A percentile compares a stretch with the other conserved stretches of the same genome.
phyloP scores from a whole-genome alignment of 768 basidiomycete species.

The Lentinula lateritia region DNA sequence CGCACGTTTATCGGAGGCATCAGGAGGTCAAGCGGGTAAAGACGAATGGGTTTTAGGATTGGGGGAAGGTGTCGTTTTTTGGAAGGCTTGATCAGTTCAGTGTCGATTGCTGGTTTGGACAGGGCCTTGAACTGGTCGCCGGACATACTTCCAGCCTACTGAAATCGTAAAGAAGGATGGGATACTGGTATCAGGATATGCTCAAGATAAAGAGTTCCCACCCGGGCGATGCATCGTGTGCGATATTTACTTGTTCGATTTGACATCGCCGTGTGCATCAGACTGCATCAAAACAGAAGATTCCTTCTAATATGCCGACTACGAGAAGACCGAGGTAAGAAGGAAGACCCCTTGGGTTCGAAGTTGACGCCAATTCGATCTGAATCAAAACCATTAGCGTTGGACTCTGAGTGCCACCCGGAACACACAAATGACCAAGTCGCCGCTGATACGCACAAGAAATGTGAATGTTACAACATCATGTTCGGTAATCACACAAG shows the following conservation, averaged over 20 bases:
- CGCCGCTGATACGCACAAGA: no score
- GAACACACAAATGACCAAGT: no score
- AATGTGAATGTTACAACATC: no score
- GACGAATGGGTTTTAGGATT: neutral
- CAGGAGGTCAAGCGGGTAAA: neutral
- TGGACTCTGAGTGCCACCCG: neutral
- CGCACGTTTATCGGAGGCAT: conserved; percentile 1
- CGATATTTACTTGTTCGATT: no score
- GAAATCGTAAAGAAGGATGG: neutral
- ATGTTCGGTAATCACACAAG: neutral
- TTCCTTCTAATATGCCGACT: no score
- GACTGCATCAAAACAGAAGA: no score
- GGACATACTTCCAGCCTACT: neutral
- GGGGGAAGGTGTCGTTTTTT: neutral
- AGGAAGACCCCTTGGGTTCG: no score
- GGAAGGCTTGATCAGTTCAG: conserved; percentile 1
- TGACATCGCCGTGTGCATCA: no score
- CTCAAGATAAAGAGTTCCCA: neutral
- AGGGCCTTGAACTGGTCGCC: neutral
- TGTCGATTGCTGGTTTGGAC: neutral
- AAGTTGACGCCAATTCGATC: no score
- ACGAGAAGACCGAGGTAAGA: no score
- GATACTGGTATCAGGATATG: neutral
- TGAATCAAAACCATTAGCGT: no score
- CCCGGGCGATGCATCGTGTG: no score